A percentile compares a stretch with the other conserved stretches of the same genome.
Conservation (phyloP, 192 early-diverging fungal species). For the Podila verticillata region DNA sequence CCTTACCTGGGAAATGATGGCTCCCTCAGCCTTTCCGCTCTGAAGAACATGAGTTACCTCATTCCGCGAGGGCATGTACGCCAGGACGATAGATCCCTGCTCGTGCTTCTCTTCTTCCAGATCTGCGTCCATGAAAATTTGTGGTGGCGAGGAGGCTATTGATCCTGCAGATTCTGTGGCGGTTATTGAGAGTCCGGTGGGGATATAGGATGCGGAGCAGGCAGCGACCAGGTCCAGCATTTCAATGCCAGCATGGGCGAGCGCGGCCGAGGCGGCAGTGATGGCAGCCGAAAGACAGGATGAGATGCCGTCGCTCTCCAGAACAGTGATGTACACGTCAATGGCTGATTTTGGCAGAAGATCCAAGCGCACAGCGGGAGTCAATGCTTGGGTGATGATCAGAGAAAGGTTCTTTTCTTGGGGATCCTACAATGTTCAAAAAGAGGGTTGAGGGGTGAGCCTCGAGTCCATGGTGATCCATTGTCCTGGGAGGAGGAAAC, state of each 20-base stretch:
- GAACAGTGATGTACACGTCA: constrained; percentile 73
- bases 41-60: constrained; percentile 84
- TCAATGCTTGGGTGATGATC: constrained; percentile 69
- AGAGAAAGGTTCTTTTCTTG: constrained; percentile 74
- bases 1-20: constrained; percentile 61
- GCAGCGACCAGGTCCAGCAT: constrained; percentile 86
- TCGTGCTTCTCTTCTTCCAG: constrained; percentile 67
- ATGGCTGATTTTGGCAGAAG: constrained; percentile 78
- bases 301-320: constrained; percentile 74
- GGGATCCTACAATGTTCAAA: constrained; percentile 54
- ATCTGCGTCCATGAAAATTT: constrained; percentile 64
- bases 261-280: constrained; percentile 70
- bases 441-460: neutral
- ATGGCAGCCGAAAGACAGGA: constrained; percentile 73
- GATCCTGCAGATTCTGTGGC: constrained; percentile 7
- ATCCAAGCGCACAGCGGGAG: constrained; percentile 78
- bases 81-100: constrained; percentile 71
- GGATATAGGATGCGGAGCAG: constrained; percentile 62
- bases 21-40: constrained; percentile 66
- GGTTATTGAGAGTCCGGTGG: constrained; percentile 15
- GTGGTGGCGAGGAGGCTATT: constrained; percentile 30
- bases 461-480: constrained; percentile 5
- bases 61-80: constrained; percentile 84
- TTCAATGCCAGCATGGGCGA: constrained; percentile 89
- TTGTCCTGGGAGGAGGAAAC: neutral